Base-by-base conservation (phyloP, 2,329 filamentous ascomycete genomes). In the Paecilomyces sp. region DNA sequence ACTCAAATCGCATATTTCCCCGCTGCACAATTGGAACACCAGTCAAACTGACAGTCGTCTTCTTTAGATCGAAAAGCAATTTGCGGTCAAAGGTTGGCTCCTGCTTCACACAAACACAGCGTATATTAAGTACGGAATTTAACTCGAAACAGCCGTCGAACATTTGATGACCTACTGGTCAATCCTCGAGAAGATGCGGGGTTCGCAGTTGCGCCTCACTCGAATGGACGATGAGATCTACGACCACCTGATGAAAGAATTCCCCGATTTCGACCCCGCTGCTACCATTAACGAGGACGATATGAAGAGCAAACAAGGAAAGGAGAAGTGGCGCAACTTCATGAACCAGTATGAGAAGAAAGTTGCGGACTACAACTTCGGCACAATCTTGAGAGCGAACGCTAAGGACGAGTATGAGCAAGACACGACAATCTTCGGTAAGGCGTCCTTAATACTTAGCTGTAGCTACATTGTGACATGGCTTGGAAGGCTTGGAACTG, bases 141-240 rank as follows among this genome's bases (percentile, higher is more conserved):
- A 70, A 60, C n/a, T 57, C 13, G 13, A 9, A 51, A 57, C 60
- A 70, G 92, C 89, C 57, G 94, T 97, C 41, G 90, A 96, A 77
- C 94, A 99, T 77, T 91, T 99, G 84, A 85, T 91, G 72, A 97
- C 93, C 55, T 97, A 99, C 83, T 99, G 93, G 93, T 83, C 88
- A 57, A 93, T 99, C 72, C 89, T 99, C 68, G 89, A 97, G 77
- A 91, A 89, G 73, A 85, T 96, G 66, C 90, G 86, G 68, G 94
- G 93, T 66, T 96, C 92, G n/a, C 81, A 87, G 63, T 82, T 99
- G 61, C 90, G 91, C 63, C 85, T 99, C 64, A 99, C 94, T 62
- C 94, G 93, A 80, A 84, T 95, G 70, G 94, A 99, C 78, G 88
- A 97, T 74, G 92, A 97, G 53, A 99, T 99, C 76, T 87, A 90